Evolutionary conservation across 164 flowering plant species (phyloP).

Genomic region (Berberis vulgaris): DNA sequence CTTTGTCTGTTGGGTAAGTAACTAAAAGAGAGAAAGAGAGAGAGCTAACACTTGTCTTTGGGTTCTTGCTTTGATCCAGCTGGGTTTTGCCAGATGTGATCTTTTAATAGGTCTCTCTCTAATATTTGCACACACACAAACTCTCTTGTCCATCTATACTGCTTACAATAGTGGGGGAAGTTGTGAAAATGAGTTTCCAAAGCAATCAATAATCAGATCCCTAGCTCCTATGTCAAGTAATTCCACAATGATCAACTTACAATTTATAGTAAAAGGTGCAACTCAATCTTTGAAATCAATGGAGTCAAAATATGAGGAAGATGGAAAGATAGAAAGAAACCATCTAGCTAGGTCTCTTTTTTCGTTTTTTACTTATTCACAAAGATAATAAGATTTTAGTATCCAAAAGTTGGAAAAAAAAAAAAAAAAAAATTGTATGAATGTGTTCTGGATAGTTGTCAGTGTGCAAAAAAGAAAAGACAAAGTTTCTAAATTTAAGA

Average conservation of each 20-base stretch:
- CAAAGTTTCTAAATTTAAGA: constrained; percentile 7
- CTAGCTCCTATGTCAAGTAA: constrained; percentile 9
- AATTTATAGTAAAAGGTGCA: constrained; percentile 13
- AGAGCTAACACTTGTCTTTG: constrained; percentile 8
- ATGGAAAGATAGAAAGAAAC: neutral
- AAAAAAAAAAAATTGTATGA: neutral
- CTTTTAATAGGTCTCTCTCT: constrained; percentile 3
- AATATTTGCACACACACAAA: constrained; percentile 1
- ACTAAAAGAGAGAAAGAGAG: constrained; percentile 3
- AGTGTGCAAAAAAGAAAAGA: neutral
- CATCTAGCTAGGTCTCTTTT: neutral
- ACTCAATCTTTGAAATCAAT: constrained; percentile 14
- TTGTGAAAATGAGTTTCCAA: constrained; percentile 5
- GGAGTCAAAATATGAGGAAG: neutral
- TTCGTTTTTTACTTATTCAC: no score
- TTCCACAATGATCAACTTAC: constrained; percentile 5
- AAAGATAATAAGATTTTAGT: neutral
- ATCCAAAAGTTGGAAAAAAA: neutral
- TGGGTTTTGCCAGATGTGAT: constrained; percentile 8
- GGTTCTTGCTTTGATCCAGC: constrained; percentile 7
- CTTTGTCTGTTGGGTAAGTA: constrained; percentile 7
- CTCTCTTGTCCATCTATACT: neutral
- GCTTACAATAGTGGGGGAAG: neutral
- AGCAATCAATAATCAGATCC: constrained; percentile 19
- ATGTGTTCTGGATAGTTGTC: no score